Evolutionary conservation across 1,139 yeast species (phyloP).

Genomic region (Williopsis jadinii): DNA sequence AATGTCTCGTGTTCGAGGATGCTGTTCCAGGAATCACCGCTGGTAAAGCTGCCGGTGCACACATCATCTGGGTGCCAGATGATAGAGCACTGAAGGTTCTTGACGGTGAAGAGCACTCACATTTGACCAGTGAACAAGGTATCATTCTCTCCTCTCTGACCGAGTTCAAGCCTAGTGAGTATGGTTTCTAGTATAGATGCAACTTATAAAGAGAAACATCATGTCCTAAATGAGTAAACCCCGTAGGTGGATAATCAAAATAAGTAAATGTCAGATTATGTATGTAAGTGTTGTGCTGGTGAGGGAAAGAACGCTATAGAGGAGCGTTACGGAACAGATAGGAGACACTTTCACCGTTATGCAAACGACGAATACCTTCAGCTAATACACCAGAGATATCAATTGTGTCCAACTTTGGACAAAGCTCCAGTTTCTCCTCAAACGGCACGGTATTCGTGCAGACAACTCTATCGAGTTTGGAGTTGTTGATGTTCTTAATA

Average conservation of each 20-base stretch:
- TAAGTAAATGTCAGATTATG: too few species aligned
- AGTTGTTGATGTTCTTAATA: conserved; percentile 70
- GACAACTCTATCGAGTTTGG: conserved; percentile 71
- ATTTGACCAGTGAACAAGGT: conserved; percentile 45
- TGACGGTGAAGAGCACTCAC: conserved; percentile 32
- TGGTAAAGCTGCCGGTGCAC: conserved; percentile 79
- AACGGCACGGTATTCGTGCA: conserved; percentile 95
- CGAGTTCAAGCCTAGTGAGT: conserved; percentile 48
- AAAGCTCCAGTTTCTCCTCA: conserved; percentile 60
- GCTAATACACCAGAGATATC: conserved; percentile 89
- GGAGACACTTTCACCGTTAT: conserved; percentile 94
- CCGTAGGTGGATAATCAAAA: too few species aligned
- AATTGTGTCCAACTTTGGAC: conserved; percentile 73
- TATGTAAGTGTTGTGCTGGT: too few species aligned
- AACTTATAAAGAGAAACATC: background rate
- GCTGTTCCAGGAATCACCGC: conserved; percentile 86
- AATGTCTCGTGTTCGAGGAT: conserved; percentile 89
- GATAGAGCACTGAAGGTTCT: conserved; percentile 51
- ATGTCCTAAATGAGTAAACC: background rate
- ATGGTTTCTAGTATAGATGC: conserved; percentile 25
- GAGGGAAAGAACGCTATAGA: conserved; percentile 20
- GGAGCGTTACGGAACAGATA: conserved; percentile 80
- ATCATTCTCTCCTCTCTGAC: conserved; percentile 45
- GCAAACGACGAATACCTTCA: conserved; percentile 94
- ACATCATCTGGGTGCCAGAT: conserved; percentile 91